Percentiles rank a stretch among this genome's conserved stretches.
Evolutionary conservation across 1,284 basidiomycete species (phyloP).

Genomic region (Sporisorium scitamineum): DNA sequence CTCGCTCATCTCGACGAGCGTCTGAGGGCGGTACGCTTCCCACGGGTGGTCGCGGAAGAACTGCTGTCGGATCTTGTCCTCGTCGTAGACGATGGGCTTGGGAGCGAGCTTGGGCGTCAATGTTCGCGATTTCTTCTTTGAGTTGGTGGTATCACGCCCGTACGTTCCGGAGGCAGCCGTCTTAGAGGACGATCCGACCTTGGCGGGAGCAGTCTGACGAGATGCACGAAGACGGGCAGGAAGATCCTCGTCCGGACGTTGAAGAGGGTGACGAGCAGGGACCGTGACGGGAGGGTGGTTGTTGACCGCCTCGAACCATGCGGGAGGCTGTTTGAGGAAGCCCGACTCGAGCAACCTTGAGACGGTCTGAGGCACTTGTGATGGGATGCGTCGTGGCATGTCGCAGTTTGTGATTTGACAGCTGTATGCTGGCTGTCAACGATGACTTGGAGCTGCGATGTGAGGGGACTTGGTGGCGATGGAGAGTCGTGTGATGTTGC

Average conservation of each 20-base stretch:
- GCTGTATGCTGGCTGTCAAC: background rate
- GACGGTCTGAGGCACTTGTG: conserved; percentile 88
- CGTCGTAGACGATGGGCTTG: conserved; percentile 80
- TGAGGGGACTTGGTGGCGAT: background rate
- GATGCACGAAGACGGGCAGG: conserved; percentile 42
- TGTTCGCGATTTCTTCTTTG: conserved; percentile 67
- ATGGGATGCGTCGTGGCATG: conserved; percentile 86
- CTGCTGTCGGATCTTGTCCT: conserved; percentile 86
- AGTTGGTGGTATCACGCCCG: conserved; percentile 53
- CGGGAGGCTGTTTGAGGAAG: conserved; percentile 79
- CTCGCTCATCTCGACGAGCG: conserved; percentile 77
- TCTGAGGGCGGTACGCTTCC: conserved; percentile 86
- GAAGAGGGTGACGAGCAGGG: conserved; percentile 78
- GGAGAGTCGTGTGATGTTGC: background rate
- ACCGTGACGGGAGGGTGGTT: conserved; percentile 87
- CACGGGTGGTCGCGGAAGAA: conserved; percentile 98
- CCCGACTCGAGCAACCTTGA: conserved; percentile 82
- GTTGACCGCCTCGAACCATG: conserved; percentile 87
- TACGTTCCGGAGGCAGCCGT: conserved; percentile 14
- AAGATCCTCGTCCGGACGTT: conserved; percentile 72
- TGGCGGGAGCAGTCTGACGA: conserved; percentile 5
- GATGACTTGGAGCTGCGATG: background rate
- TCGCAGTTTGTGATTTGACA: background rate
- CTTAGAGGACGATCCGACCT: conserved; percentile 33
- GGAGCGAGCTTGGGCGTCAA: conserved; percentile 74